Base-by-base conservation (phyloP, 441 rosid species). In the Jatropha podagrica region DNA sequence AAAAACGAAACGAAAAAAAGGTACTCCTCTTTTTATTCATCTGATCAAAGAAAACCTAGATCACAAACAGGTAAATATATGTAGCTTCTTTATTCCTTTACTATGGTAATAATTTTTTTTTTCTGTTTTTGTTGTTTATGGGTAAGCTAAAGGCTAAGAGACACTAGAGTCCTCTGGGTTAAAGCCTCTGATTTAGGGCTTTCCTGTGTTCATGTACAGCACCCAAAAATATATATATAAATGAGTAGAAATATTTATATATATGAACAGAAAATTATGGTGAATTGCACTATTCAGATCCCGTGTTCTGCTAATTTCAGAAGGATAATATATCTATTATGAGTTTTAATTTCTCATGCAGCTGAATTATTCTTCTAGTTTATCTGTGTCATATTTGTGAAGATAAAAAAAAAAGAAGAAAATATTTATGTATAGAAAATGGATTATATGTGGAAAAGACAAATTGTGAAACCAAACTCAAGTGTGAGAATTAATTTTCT, bases 111-210 rank as follows among this genome's bases (percentile, higher is more conserved):
- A 74, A 69, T 74, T 76, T 75, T 81, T 65, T 17, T 38, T 63
- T 74, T 81, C 23, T 71, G 48, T 62, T 77, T 61, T 71, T 85
- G 32, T 66, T 79, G 63, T 74, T 74, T 76, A 74, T 78, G 72
- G 79, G 74, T 71, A 76, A 83, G 71, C 77, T 67, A 72, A 79
- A 79, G 80, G 76, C 81, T 81, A 85, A 75, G 71, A 68, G 76
- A 65, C 69, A 65, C 77, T 81, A 76, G 73, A 74, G 73, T 60
- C 71, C 77, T 79, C 65, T 68, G 76, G 78, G 72, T 72, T 84
- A 79, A 78, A 68, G 81, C 74, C 86, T 79, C 77, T 77, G 74
- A 78, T 81, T 87, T 80, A 78, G 88, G 91, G 83, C 78, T 75
- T 83, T 81, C 61, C 74, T 67, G 48, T 80, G 62, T 68, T 69